These are phyloP conservation scores for Parietichytrium sp. DNA, from an alignment of 108 stramenopile genomes.

Conservation along the genomic window DNA sequence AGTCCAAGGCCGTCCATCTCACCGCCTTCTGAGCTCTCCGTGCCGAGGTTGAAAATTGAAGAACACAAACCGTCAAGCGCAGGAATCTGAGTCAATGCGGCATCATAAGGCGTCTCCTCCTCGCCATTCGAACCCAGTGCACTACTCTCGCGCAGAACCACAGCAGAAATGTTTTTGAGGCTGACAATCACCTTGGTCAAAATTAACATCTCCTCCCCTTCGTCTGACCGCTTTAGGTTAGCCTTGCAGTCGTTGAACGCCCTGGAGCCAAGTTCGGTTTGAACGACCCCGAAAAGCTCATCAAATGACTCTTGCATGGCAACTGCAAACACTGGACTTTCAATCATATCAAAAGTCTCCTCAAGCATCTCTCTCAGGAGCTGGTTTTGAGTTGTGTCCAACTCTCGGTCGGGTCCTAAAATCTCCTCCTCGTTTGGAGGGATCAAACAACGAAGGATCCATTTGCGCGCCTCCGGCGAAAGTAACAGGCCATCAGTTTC, in stretches of 20 bases:
- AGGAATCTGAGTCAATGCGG: background rate
- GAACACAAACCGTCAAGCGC: background rate
- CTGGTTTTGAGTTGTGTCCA: background rate
- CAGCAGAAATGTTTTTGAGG: background rate
- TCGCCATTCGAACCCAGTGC: background rate
- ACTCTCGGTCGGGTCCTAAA: background rate
- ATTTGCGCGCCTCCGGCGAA: background rate
- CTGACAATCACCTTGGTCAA: conserved; percentile 29
- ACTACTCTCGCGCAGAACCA: background rate
- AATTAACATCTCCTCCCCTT: conserved; percentile 8
- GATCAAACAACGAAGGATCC: conserved; percentile 11
- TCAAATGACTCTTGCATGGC: conserved; percentile 13
- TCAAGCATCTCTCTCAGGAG: conserved; percentile 25
- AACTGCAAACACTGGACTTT: conserved; percentile 1
- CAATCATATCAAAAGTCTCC: conserved; percentile 38
- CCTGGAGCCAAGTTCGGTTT: no score
- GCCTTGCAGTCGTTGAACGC: background rate
- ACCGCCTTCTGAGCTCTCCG: background rate
- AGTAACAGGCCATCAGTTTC: background rate
- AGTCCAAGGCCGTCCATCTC: conserved; percentile 7
- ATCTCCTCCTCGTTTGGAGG: conserved; percentile 26
- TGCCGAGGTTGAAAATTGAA: conserved; percentile 8
- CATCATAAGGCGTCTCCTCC: background rate
- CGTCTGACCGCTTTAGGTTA: background rate
- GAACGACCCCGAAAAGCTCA: background rate